phyloP scores from a whole-genome alignment of 192 early-diverging fungal genomes.

The Phlyctochytrium planicorne region DNA sequence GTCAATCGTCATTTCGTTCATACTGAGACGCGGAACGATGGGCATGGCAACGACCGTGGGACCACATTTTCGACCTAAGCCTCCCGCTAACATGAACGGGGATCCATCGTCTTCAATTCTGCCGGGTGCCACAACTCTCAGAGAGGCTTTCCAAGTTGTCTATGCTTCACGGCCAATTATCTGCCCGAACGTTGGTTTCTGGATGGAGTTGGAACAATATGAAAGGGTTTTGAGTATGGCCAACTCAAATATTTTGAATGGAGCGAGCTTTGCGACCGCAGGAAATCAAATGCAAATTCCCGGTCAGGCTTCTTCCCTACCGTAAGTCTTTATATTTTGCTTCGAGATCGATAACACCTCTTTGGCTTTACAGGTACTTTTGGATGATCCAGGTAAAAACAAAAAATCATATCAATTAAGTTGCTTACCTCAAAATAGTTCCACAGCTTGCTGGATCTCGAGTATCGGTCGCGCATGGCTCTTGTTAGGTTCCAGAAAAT shows the following conservation, averaged over 20 bases:
- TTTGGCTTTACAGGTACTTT: not conserved
- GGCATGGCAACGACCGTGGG: too few species aligned
- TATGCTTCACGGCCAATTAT: not conserved
- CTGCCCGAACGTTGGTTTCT: conserved; percentile 4
- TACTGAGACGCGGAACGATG: conserved; percentile 52
- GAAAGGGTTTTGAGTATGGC: not conserved
- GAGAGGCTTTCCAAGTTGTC: not conserved
- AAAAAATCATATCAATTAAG: not conserved
- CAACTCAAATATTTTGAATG: not conserved
- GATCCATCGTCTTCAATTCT: too few species aligned
- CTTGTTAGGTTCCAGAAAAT: too few species aligned
- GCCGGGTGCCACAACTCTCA: not conserved
- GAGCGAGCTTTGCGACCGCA: not conserved
- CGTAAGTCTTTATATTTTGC: conserved; percentile 9
- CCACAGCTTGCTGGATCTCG: not conserved
- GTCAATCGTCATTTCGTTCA: conserved; percentile 74
- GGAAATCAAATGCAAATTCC: not conserved
- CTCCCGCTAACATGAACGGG: too few species aligned
- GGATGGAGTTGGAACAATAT: conserved; percentile 5
- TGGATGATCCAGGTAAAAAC: conserved; percentile 5
- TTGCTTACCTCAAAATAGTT: not conserved
- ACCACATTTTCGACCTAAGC: too few species aligned
- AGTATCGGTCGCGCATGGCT: not conserved
- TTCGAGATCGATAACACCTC: not conserved
- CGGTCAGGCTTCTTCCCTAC: not conserved